Base-by-base conservation (phyloP, 306 rosid species). In the Quercus dentata region DNA sequence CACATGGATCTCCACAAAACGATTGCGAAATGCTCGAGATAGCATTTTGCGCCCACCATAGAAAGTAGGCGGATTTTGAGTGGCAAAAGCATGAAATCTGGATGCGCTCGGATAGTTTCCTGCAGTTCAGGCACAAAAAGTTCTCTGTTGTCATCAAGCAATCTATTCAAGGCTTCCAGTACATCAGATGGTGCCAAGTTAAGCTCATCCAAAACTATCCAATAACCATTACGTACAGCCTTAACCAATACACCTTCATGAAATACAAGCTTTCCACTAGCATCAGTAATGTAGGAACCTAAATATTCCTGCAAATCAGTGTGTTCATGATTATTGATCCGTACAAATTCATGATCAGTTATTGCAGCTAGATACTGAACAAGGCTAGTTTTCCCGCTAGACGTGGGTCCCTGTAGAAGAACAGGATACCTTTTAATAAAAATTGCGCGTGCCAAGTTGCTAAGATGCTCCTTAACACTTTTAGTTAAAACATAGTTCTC, bases 171-270 rank as follows among this genome's bases (percentile, higher is more conserved):
- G 38, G 99, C 98, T 85, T 95, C 99, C 81, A 95, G 81, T 79
- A 95, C 99, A 89, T 95, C 99, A 71, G 99, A 92, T 14, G 99
- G 99, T 57, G 98, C 99, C 94, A 95, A 80, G 86, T 95, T 95
- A 76, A 95, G 97, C 90, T 95, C 99, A 80, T 95, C 98, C 72
- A 95, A 83, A 52, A 95, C 99, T 86, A 95, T 92, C 99, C 99
- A 95, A 72, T 74, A 80, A 74, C 99, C 99, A 77, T 91, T 84
- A 81, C 97, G 86, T 12, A 93, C 94, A 49, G 99, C 99, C 82
- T 89, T 92, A 76, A 95, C 99, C 89, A 95, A 76, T 65, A 82
- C 91, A 49, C 99, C 99, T 80, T 95, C 99, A 78, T 85, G 90
- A 76, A 95, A 95, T 58, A 90, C 96, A 59, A 95, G 97, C 68